Conservation (phyloP, 345 rosid genomes). For the Eucalyptus urophylla region DNA sequence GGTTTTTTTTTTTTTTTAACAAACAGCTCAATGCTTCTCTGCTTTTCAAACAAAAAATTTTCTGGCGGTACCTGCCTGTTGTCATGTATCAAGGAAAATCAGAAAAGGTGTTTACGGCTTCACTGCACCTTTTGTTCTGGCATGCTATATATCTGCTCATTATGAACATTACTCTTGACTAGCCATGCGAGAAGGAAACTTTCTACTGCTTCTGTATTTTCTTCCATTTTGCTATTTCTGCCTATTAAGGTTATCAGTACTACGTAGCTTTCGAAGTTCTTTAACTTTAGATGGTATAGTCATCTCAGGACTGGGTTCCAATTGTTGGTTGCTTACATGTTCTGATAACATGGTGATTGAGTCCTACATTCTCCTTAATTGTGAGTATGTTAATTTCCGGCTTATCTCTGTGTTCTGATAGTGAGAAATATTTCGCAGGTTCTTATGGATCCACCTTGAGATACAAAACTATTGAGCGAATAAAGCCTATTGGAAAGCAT, state of each 20-base stretch:
- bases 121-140: too few species aligned
- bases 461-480: conserved; percentile 78
- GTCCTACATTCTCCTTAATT: neutral
- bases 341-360: neutral
- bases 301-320: neutral
- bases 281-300: neutral
- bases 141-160: neutral
- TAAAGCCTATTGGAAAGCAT: conserved; percentile 83
- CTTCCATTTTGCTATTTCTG: neutral
- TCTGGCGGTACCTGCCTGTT: neutral
- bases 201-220: neutral
- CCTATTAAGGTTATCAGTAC: neutral
- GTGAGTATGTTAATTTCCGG: neutral
- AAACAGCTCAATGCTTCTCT: neutral
- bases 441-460: conserved; percentile 97
- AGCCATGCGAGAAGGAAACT: neutral
- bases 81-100: neutral
- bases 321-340: neutral
- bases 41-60: neutral
- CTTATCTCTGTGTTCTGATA: neutral
- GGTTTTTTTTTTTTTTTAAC: neutral
- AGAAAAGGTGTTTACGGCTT: neutral
- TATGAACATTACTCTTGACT: neutral
- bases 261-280: neutral
- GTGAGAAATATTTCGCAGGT: conserved; percentile 21